Percentiles rank a stretch among this genome's conserved stretches.
phyloP scores from a whole-genome alignment of 2,329 filamentous ascomycete genomes.

The Colletotrichum limetticola region DNA sequence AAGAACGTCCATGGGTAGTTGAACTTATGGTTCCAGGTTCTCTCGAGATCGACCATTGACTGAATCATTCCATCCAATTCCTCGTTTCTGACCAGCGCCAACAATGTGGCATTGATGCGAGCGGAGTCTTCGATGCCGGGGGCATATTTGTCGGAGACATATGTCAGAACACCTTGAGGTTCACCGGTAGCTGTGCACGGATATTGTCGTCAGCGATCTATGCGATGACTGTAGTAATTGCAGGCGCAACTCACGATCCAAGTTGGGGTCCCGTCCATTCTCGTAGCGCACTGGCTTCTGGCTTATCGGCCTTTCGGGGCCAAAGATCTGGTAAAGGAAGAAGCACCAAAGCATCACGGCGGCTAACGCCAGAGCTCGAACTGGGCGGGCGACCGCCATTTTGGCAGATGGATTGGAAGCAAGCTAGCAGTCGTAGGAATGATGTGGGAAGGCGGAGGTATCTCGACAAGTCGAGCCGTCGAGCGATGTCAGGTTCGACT shows the following conservation, averaged over 20 bases:
- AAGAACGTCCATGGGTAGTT: constrained; percentile 99
- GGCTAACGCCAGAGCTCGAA: constrained; percentile 80
- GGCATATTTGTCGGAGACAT: constrained; percentile 81
- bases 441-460: background rate
- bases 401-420: constrained; percentile 41
- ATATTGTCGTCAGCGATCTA: constrained; percentile 16
- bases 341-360: constrained; percentile 81
- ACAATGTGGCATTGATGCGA: constrained; percentile 91
- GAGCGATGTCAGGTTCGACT: constrained; percentile 5
- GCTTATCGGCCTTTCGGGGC: constrained; percentile 58
- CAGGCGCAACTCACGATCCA: constrained; percentile 75
- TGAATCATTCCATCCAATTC: constrained; percentile 86
- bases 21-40: constrained; percentile 98
- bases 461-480: background rate
- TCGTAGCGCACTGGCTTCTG: constrained; percentile 42
- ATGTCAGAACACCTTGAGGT: constrained; percentile 79
- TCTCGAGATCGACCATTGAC: constrained; percentile 91
- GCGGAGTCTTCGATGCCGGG: constrained; percentile 79
- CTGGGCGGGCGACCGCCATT: constrained; percentile 88
- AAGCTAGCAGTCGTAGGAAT: constrained; percentile 1
- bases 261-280: constrained; percentile 76
- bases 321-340: constrained; percentile 80
- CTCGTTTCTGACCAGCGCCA: constrained; percentile 92
- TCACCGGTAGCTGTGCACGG: constrained; percentile 78
- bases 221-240: background rate